Conservation (phyloP, 164 flowering plant species). For the Nymphaea thermarum region DNA sequence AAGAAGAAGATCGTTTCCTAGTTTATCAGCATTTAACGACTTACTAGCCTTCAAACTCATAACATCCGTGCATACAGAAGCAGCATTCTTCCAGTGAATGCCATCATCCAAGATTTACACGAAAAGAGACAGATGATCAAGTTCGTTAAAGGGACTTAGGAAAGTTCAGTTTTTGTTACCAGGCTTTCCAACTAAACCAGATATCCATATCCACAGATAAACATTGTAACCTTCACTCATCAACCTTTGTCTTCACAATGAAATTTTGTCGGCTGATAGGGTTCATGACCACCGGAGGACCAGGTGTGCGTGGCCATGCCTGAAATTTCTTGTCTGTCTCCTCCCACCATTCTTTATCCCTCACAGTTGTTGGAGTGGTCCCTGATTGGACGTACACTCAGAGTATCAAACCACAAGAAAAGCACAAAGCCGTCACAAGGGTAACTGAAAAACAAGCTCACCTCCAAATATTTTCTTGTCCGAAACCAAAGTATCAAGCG, state of each 20-base stretch:
- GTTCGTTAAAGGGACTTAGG: no score
- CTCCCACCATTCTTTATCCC: conserved; percentile 58
- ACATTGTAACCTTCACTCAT: conserved; percentile 7
- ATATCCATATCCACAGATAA: background rate
- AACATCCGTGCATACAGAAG: no score
- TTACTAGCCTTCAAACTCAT: no score
- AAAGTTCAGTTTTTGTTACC: no score
- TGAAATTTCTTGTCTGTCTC: conserved; percentile 54
- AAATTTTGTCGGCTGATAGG: conserved; percentile 56
- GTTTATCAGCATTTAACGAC: no score
- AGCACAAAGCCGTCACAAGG: background rate
- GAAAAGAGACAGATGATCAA: no score
- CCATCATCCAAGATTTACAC: no score
- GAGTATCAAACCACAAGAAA: background rate
- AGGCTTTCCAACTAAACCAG: no score
- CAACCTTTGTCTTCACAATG: conserved; percentile 26
- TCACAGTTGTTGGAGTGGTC: conserved; percentile 58
- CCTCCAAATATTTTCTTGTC: conserved; percentile 61
- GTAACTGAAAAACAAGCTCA: conserved; percentile 5
- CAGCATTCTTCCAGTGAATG: no score
- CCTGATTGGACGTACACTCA: conserved; percentile 24
- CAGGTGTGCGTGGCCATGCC: conserved; percentile 57
- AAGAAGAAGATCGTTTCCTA: no score
- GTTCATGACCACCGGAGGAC: conserved; percentile 58
- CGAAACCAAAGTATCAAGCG: conserved; percentile 17